Percentiles rank a stretch among this genome's conserved stretches.
phyloP scores from a whole-genome alignment of 2,329 filamentous ascomycete genomes.

The Alternaria dauci region DNA sequence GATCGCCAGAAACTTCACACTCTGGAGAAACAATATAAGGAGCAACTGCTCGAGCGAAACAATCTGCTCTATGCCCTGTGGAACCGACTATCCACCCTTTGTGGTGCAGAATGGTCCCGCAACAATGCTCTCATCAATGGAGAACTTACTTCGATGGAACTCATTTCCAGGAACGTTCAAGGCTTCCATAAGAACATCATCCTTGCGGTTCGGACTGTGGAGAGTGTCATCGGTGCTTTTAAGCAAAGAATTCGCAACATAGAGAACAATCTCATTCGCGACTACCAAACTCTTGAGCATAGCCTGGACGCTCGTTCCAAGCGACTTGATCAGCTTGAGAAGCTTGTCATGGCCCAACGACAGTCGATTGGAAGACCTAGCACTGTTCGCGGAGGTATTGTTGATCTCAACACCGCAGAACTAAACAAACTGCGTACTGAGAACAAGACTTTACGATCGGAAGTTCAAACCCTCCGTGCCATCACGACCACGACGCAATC shows the following conservation, averaged over 20 bases:
- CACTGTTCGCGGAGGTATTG: slow-evolving; percentile 51
- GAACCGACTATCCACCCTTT: slow-evolving; percentile 85
- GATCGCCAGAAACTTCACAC: slow-evolving; percentile 79
- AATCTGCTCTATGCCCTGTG: slow-evolving; percentile 86
- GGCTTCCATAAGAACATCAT: slow-evolving; percentile 91
- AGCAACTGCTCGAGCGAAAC: slow-evolving; percentile 90
- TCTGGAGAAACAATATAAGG: slow-evolving; percentile 81
- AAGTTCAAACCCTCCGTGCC: slow-evolving; percentile 70
- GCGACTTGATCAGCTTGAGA: slow-evolving; percentile 87
- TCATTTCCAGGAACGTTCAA: slow-evolving; percentile 83
- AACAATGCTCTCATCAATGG: slow-evolving; percentile 89
- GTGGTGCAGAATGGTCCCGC: slow-evolving; percentile 91
- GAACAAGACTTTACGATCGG: slow-evolving; percentile 67
- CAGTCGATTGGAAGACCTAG: slow-evolving; percentile 50
- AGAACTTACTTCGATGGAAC: slow-evolving; percentile 83
- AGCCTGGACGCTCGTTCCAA: slow-evolving; percentile 81
- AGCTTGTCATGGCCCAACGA: slow-evolving; percentile 64
- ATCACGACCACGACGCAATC: slow-evolving; percentile 43
- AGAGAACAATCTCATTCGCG: slow-evolving; percentile 89
- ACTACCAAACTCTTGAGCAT: slow-evolving; percentile 86
- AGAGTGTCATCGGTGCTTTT: slow-evolving; percentile 79
- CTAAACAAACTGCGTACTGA: slow-evolving; percentile 66
- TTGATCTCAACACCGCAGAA: slow-evolving; percentile 59
- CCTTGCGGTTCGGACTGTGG: slow-evolving; percentile 85
- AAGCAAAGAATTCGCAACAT: slow-evolving; percentile 80